Percentiles rank a stretch among this genome's conserved stretches.
Evolutionary conservation across 2,329 filamentous ascomycete genomes (phyloP).

Genomic region (Diaporthe sp.): DNA sequence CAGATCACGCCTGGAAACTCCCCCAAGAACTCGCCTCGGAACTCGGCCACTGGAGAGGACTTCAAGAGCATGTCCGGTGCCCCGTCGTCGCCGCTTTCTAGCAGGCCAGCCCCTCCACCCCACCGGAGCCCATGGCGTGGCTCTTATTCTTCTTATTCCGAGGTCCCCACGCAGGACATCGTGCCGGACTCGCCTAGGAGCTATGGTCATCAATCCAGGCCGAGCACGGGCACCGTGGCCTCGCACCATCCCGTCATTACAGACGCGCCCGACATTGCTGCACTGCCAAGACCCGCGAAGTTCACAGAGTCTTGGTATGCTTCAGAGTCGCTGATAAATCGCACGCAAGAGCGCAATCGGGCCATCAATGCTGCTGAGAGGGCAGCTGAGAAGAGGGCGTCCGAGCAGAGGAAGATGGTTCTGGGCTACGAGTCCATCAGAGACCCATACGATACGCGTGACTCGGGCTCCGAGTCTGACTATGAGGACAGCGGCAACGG

Average conservation of each 20-base stretch:
- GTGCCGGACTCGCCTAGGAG: conserved; percentile 40
- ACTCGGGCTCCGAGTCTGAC: conserved; percentile 52
- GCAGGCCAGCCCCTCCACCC: conserved; percentile 8
- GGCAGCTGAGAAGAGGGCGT: conserved; percentile 44
- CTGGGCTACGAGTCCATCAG: conserved; percentile 58
- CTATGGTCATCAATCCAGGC: conserved; percentile 43
- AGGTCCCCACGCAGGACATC: conserved; percentile 50
- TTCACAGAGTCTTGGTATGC: conserved; percentile 67
- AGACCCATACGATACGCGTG: conserved; percentile 55
- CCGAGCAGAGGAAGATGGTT: conserved; percentile 45
- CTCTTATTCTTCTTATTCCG: conserved; percentile 53
- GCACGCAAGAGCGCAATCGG: conserved; percentile 64
- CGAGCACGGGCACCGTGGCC: conserved; percentile 41
- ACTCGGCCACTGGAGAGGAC: conserved; percentile 53
- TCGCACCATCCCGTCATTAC: conserved; percentile 35
- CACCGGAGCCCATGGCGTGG: conserved; percentile 47
- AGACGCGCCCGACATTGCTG: conserved; percentile 37
- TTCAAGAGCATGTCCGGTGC: conserved; percentile 59
- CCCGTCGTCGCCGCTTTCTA: conserved; percentile 34
- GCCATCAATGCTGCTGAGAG: conserved; percentile 47
- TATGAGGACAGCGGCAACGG: conserved; percentile 38
- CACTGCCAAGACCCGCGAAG: conserved; percentile 52
- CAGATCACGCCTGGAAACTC: conserved; percentile 55
- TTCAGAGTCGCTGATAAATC: conserved; percentile 63
- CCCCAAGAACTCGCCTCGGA: conserved; percentile 49